Percentiles rank a stretch among this genome's conserved stretches.
These are phyloP conservation scores for Fusarium compactum DNA, from an alignment of 2,329 filamentous ascomycete genomes.

Conservation along the genomic window DNA sequence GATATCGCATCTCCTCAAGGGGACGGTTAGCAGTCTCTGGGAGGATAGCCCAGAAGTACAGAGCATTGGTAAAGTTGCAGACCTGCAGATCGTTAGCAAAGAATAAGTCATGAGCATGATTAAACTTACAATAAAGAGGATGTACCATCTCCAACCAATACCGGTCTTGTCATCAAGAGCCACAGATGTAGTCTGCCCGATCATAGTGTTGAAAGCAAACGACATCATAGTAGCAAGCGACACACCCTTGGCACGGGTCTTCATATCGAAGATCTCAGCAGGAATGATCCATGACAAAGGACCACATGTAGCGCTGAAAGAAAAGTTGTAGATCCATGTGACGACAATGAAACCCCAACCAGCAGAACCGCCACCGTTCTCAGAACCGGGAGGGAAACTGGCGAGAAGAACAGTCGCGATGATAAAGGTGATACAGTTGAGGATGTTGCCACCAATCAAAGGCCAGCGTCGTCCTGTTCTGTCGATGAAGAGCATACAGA, in stretches of 20 bases:
- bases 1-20: conserved; percentile 72
- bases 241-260: conserved; percentile 78
- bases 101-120: fast-evolving
- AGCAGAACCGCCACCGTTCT: conserved; percentile 58
- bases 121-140: conserved; percentile 49
- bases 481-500: conserved; percentile 78
- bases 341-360: conserved; percentile 63
- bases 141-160: conserved; percentile 58
- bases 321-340: conserved; percentile 34
- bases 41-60: conserved; percentile 72
- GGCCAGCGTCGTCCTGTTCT: conserved; percentile 77
- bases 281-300: conserved; percentile 62
- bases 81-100: neutral
- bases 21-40: conserved; percentile 74
- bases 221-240: conserved; percentile 77
- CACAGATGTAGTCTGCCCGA: conserved; percentile 71
- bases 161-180: conserved; percentile 51
- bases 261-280: conserved; percentile 80
- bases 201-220: conserved; percentile 81
- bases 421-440: conserved; percentile 79
- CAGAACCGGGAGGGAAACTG: conserved; percentile 66
- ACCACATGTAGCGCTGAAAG: conserved; percentile 26
- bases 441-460: conserved; percentile 77
- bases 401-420: conserved; percentile 68
- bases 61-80: conserved; percentile 48